Base-by-base conservation (phyloP, 2,329 filamentous ascomycete species). In the Colletotrichum sp. region DNA sequence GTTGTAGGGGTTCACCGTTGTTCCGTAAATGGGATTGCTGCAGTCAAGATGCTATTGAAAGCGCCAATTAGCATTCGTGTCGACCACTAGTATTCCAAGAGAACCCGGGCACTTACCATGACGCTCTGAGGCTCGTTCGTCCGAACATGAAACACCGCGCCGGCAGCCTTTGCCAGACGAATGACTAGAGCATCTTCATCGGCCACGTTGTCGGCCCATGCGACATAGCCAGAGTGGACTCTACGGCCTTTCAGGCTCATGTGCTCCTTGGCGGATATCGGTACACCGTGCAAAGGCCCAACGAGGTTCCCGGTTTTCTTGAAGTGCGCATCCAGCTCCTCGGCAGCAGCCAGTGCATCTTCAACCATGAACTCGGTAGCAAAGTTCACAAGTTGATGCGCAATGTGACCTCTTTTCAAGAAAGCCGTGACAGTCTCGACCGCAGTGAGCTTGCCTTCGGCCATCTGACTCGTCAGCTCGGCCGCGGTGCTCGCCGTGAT, bases 321-420 rank as follows among this genome's bases (percentile, higher is more conserved):
- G 3, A 87, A 80, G 70, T 88, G 79, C 0, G 82, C 79, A 78
- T 91, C 90, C 2, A 90, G 80, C 10, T 80, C 34, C 43, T 78
- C 76, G 0, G 83, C 83, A 0, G 88, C 87, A 8, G 82, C 81
- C 3, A 85, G 82, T 2, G 86, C 82, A n/a, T 81, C 78, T 4
- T 84, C 80, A 70, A 87, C 86, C 59, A 87, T 82, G 8, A 88
- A 78, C 55, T 80, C 79, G 18, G 79, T 78, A 4, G 71, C 72
- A 55, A 78, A 77, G 55, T 78, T 79, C 48, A 81, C 79, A 48
- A 87, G 82, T 75, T 90, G 88, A 52, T 89, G 87, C 1, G 86
- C 86, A 24, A 89, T 84, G 2, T 87, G 86, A 4, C 87, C 86
- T 18, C 87, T 83, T 77, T 89, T 90, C 69, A 87, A 87, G 74